Evolutionary conservation across 306 rosid species (phyloP).

Genomic region (Ochetophila trinervis): DNA sequence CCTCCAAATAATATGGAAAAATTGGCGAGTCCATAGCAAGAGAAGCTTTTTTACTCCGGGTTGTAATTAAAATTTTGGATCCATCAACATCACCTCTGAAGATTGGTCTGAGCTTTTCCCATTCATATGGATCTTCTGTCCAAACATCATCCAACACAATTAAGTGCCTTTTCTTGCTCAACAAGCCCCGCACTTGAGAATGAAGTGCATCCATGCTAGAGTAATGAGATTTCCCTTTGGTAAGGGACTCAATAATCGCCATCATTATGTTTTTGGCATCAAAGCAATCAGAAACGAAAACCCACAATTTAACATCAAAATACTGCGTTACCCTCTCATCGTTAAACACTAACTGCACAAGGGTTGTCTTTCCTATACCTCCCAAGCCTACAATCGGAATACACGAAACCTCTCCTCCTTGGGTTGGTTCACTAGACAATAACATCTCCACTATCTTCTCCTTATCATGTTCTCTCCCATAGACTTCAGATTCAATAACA

Average conservation of each 20-base stretch:
- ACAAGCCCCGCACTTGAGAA: neutral
- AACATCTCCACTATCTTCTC: neutral
- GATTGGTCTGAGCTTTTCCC: constrained; percentile 12
- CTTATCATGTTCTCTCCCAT: constrained; percentile 2
- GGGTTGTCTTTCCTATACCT: constrained; percentile 21
- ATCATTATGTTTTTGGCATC: constrained; percentile 5
- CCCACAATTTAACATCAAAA: constrained; percentile 5
- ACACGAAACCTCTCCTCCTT: neutral
- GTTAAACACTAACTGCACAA: neutral
- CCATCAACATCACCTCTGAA: constrained; percentile 11
- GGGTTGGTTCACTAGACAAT: neutral
- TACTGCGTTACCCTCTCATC: neutral
- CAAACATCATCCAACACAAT: constrained; percentile 24
- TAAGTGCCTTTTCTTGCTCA: neutral
- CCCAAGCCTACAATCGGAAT: constrained; percentile 2
- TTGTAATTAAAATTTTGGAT: constrained; percentile 11
- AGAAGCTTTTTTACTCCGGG: constrained; percentile 1
- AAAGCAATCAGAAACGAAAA: constrained; percentile 8
- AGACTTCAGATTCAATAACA: neutral
- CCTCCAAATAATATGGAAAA: neutral
- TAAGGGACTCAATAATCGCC: neutral
- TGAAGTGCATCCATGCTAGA: neutral
- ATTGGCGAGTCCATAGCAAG: neutral
- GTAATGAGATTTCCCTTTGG: neutral
- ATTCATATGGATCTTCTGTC: constrained; percentile 5